Percentiles rank a stretch among this genome's conserved stretches.
Conservation (phyloP, 176 grass and related monocot genomes). For the Tillandsia fasciculata region DNA sequence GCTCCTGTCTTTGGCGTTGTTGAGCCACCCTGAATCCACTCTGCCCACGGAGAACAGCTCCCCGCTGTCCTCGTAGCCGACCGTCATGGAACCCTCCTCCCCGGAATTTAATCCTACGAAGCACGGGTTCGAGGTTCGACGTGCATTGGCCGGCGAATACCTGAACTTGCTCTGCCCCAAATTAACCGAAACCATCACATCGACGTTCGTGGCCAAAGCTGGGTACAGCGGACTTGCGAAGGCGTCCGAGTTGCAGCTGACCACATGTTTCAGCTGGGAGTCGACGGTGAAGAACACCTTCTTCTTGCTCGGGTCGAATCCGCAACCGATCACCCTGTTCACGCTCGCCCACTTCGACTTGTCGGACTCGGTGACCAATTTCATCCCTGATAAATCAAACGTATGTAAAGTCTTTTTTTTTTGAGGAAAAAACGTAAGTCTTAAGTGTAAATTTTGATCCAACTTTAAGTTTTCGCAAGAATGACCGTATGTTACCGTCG, state of each 20-base stretch:
- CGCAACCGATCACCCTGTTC: slow-evolving; percentile 75
- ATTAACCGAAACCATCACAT: slow-evolving; percentile 83
- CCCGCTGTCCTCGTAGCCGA: slow-evolving; percentile 72
- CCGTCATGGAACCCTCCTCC: not conserved
- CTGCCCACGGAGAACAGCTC: slow-evolving; percentile 93
- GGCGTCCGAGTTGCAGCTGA: slow-evolving; percentile 74
- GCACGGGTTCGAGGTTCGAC: slow-evolving; percentile 67
- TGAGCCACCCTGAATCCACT: too few relatives aligned
- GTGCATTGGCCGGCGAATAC: slow-evolving; percentile 68
- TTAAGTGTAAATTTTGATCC: too few relatives aligned
- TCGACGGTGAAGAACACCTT: slow-evolving; percentile 97
- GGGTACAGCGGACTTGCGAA: slow-evolving; percentile 69
- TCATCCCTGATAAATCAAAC: slow-evolving; percentile 46
- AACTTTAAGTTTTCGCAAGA: not conserved
- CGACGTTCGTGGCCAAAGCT: slow-evolving; percentile 45
- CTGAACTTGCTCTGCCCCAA: slow-evolving; percentile 88
- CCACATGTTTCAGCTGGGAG: slow-evolving; percentile 48
- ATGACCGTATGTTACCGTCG: slow-evolving; percentile 45
- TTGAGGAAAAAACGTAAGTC: too few relatives aligned
- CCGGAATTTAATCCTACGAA: slow-evolving; percentile 37
- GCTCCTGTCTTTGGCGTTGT: too few relatives aligned
- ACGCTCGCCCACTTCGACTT: slow-evolving; percentile 56
- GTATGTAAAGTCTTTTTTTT: not conserved
- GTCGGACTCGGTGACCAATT: slow-evolving; percentile 68
- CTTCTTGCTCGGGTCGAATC: slow-evolving; percentile 74